Conservation (phyloP, 371 early-diverging fungal genomes). For the Cokeromyces recurvatus region DNA sequence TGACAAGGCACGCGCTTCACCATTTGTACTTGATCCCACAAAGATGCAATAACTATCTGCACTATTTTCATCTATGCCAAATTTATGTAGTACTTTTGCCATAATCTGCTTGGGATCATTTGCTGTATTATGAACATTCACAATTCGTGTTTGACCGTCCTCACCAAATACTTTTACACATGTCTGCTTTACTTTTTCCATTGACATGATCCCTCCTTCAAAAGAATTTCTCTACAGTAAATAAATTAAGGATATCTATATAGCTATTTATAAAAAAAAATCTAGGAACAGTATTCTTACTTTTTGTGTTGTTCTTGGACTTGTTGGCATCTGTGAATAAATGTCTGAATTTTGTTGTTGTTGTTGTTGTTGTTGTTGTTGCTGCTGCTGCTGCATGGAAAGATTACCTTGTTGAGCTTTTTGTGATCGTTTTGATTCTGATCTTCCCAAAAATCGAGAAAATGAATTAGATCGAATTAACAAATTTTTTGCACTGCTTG, state of each 20-base stretch:
- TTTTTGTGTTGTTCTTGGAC: conserved; percentile 36
- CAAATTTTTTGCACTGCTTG: conserved; percentile 25
- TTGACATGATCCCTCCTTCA: conserved; percentile 58
- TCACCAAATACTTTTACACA: conserved; percentile 69
- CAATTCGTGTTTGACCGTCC: conserved; percentile 61
- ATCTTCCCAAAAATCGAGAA: conserved; percentile 44
- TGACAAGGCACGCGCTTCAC: conserved; percentile 61
- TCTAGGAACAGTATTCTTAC: too few relatives aligned
- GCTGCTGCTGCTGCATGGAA: conserved; percentile 7
- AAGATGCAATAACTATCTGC: conserved; percentile 62
- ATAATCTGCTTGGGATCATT: conserved; percentile 53
- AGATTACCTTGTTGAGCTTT: conserved; percentile 4
- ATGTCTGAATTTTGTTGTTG: conserved; percentile 15
- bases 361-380: conserved; percentile 5
- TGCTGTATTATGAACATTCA: conserved; percentile 52
- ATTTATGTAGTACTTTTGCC: conserved; percentile 61
- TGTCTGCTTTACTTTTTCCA: conserved; percentile 65
- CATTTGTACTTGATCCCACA: conserved; percentile 57
- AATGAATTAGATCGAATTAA: conserved; percentile 47
- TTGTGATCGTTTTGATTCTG: conserved; percentile 41
- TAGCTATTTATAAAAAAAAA: too few relatives aligned
- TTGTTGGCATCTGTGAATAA: conserved; percentile 28
- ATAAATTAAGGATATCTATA: background rate
- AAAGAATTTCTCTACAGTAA: conserved; percentile 30
- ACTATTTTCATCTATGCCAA: conserved; percentile 55